phyloP scores from a whole-genome alignment of 1,284 basidiomycete species.

The Thelephora terrestris region DNA sequence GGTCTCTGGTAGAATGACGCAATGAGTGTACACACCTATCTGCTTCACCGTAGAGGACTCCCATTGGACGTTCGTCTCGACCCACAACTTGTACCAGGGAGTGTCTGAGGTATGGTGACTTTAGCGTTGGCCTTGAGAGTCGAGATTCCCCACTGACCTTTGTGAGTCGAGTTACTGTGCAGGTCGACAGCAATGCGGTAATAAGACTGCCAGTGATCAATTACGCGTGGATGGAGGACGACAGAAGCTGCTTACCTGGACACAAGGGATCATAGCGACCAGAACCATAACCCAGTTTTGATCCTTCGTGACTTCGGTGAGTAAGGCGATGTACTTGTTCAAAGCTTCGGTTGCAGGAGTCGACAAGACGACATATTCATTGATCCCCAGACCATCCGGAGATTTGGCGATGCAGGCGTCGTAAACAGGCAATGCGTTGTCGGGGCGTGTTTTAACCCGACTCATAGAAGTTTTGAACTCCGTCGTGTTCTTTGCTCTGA shows the following conservation, averaged over 20 bases:
- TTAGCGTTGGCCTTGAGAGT: too few species aligned
- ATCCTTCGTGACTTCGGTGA: neutral
- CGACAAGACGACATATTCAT: neutral
- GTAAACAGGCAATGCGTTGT: neutral
- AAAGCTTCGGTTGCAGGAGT: constrained; percentile 3
- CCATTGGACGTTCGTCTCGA: too few species aligned
- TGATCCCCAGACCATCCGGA: constrained; percentile 1
- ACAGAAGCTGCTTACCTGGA: constrained; percentile 2
- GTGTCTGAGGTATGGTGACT: too few species aligned
- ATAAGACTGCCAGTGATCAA: too few species aligned
- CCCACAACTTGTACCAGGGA: too few species aligned
- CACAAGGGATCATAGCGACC: constrained; percentile 7
- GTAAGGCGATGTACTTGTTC: constrained; percentile 3
- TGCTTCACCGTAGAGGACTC: too few species aligned
- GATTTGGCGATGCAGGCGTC: neutral
- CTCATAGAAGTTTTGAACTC: constrained; percentile 1
- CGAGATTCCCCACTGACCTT: too few species aligned
- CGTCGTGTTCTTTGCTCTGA: neutral
- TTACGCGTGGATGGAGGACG: neutral
- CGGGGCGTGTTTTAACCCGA: neutral
- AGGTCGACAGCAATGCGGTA: too few species aligned
- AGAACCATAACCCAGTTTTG: constrained; percentile 2
- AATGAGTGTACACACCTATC: too few species aligned
- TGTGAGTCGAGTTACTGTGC: too few species aligned
- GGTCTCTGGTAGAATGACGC: too few species aligned